Evolutionary conservation across 306 rosid species (phyloP), one percentile per base, ranked within the genome.

Genomic region (Elaeagnus macrophylla): DNA sequence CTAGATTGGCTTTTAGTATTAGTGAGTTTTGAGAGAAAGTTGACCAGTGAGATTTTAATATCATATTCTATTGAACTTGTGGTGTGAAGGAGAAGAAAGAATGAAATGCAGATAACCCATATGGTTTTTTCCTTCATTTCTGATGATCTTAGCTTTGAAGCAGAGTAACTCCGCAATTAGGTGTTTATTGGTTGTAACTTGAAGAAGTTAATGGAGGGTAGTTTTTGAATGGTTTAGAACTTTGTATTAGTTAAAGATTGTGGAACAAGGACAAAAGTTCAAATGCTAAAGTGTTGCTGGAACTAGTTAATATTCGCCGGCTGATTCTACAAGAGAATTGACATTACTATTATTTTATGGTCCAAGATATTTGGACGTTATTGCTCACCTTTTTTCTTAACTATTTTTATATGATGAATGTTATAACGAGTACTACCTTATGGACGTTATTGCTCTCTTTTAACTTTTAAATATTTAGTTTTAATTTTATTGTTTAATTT

Each of bases 11-110:
- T 54, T 59, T 56, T 47, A 14, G 53, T 12, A 51, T 64, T 67
- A 2, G 79, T 51, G 58, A 89, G 76, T 54, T 80, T 71, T 9
- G 48, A 38, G 50, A 89, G 69, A 57, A 89, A 85, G 57, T 53
- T 63, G 41, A 79, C 67, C 39, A 85, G 44, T 56, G 89, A 69
- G 59, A 12, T 63, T 72, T 66, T 79, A 10, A 74, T 73, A 66
- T 70, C 85, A 47, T 77, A 68, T 36, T 81, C 78, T 20, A 79
- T 79, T 39, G 81, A 80, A 68, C 12, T 56, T 7, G 71, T 59
- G 39, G 25, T 66, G 19, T 54, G 59, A 19, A 68, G 38, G 56
- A 81, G 58, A 66, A 77, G 54, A 55, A 67, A 53, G 40, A 73
- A 48, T 19, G 81, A 59, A 69, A 66, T 7, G 35, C 81, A 42